Evolutionary conservation across 2,329 filamentous ascomycete species (phyloP), one percentile per base, ranked within the genome.

Genomic region (Aspergillus sp.): DNA sequence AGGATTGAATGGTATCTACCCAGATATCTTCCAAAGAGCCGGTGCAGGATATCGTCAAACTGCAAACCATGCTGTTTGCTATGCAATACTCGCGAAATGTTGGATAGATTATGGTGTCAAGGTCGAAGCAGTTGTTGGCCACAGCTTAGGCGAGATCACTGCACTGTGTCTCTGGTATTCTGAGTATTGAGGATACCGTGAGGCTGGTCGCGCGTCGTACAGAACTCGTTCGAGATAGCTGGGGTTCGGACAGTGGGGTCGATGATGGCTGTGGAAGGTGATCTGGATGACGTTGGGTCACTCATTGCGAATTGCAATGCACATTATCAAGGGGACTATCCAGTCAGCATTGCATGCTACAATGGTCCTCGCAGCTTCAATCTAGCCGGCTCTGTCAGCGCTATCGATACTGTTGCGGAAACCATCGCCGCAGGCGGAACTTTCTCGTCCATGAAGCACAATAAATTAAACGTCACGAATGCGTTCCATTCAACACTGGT

Each of bases 401-500:
- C 61, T 1, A 65, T 74, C 5, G 57, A 69, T n/a, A n/a, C n/a
- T n/a, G n/a, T n/a, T n/a, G n/a, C n/a, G n/a, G n/a, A n/a, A n/a
- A n/a, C n/a, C n/a, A n/a, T n/a, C n/a, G n/a, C n/a, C n/a, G n/a
- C n/a, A n/a, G n/a, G n/a, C n/a, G n/a, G n/a, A n/a, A 30, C 7
- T 3, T 42, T 36, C 7, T 12, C 30, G 5, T 13, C 38, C 9
- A 47, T 66, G 31, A 64, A 55, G 39, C 43, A 10, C 26, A 75
- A 73, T 53, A 52, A 49, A 4, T 64, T 78, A 0, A 61, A 68
- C 9, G 69, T 74, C 1, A 71, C 72, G 0, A 66, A 77, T 43
- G 73, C 69, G 0, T 77, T 75, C 50, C 75, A 77, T 49, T 76
- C 67, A 0, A 42, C 46, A 0, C 61, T 76, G 0, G 68, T 70